A percentile compares a stretch with the other conserved stretches of the same genome.
phyloP scores from a whole-genome alignment of 2,329 filamentous ascomycete species.

The Microdochium paspali region DNA sequence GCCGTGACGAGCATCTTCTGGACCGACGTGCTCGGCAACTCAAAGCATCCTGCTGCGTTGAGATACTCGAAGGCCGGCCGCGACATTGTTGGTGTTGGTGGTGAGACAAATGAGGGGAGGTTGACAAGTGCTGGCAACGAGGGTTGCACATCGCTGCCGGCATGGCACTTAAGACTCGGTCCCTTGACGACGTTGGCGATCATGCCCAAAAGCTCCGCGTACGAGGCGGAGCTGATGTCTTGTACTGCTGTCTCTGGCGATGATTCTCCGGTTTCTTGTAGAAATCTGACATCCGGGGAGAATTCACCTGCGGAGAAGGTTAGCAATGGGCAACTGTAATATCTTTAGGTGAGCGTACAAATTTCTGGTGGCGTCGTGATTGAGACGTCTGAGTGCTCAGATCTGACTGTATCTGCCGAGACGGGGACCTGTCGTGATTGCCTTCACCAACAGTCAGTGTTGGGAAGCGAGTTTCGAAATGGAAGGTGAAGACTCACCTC shows the following conservation, averaged over 20 bases:
- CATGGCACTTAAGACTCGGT: not conserved
- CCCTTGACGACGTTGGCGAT: not conserved
- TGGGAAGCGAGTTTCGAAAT: too few relatives aligned
- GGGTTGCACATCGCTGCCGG: not conserved
- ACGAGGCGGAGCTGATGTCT: not conserved
- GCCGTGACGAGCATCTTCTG: not conserved
- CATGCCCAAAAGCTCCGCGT: not conserved
- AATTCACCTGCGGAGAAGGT: too few relatives aligned
- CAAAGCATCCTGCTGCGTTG: not conserved
- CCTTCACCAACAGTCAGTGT: too few relatives aligned
- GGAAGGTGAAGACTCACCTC: not conserved
- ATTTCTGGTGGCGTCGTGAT: too few relatives aligned
- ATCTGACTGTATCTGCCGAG: too few relatives aligned
- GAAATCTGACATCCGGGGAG: too few relatives aligned
- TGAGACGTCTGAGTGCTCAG: too few relatives aligned
- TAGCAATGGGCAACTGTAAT: too few relatives aligned
- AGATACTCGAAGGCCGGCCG: not conserved
- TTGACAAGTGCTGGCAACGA: not conserved
- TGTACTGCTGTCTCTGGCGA: not conserved
- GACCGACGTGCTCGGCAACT: not conserved
- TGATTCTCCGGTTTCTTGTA: too few relatives aligned
- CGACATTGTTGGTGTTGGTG: not conserved
- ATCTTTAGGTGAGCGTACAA: too few relatives aligned
- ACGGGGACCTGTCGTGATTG: too few relatives aligned
- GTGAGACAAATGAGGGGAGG: not conserved